A percentile compares a stretch with the other conserved stretches of the same genome.
Conservation (phyloP, 768 basidiomycete species). For the Lactifluus rugatus region DNA sequence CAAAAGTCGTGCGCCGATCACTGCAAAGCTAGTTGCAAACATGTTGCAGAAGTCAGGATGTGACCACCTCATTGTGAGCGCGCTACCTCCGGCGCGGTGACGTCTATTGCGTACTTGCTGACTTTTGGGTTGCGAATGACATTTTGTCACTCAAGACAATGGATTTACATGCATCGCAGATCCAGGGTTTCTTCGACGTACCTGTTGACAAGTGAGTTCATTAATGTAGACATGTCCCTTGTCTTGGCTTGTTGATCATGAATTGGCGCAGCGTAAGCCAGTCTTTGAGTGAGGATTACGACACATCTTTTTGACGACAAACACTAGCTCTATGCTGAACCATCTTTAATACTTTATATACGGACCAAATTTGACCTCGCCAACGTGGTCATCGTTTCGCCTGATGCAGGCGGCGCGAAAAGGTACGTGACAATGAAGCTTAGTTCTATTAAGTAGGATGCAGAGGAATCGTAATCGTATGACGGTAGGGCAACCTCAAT, state of each 20-base stretch:
- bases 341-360: conserved; percentile 90
- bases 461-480: background rate
- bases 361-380: conserved; percentile 79
- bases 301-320: conserved; percentile 14
- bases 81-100: background rate
- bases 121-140: conserved; percentile 1
- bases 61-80: conserved; percentile 91
- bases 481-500: conserved; percentile 82
- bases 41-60: conserved; percentile 89
- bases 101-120: background rate
- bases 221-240: conserved; percentile 12
- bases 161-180: conserved; percentile 98
- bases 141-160: conserved; percentile 79
- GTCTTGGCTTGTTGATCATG: background rate
- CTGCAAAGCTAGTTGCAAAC: conserved; percentile 96
- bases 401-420: conserved; percentile 98
- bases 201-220: conserved; percentile 94
- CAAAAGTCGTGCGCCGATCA: conserved; percentile 96
- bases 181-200: conserved; percentile 99
- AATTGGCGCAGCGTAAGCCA: conserved; percentile 38
- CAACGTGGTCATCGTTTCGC: conserved; percentile 90
- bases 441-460: background rate
- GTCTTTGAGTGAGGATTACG: conserved; percentile 18
- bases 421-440: conserved; percentile 39
- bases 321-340: conserved; percentile 82